Conservation (phyloP, 345 rosid species). For the Corchorus capsularis region DNA sequence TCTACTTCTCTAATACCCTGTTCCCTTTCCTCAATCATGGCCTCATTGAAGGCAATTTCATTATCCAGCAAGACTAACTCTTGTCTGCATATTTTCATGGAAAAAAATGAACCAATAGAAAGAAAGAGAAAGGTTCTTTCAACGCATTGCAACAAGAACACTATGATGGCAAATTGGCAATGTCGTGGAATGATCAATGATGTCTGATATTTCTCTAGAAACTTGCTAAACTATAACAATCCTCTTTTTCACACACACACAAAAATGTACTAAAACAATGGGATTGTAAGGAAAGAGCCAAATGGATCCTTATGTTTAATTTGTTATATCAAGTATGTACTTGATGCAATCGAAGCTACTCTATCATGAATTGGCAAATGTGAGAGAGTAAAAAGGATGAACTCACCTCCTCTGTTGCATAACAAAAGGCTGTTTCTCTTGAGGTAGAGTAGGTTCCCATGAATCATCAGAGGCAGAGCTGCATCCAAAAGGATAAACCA, state of each 20-base stretch:
- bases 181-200: neutral
- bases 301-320: neutral
- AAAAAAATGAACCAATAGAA: neutral
- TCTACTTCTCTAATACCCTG: slow-evolving; percentile 62
- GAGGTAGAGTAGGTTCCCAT: slow-evolving; percentile 27
- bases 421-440: slow-evolving; percentile 50
- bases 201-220: neutral
- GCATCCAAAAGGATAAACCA: slow-evolving; percentile 19
- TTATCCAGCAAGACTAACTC: slow-evolving; percentile 56
- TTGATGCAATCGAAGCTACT: neutral
- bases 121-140: neutral
- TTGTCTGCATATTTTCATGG: slow-evolving; percentile 40
- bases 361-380: neutral
- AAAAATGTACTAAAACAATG: slow-evolving; percentile 10
- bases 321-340: neutral
- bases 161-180: neutral
- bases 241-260: neutral
- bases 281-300: neutral
- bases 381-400: neutral
- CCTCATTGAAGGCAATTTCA: slow-evolving; percentile 70
- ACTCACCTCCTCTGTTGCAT: slow-evolving; percentile 49
- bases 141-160: slow-evolving; percentile 17
- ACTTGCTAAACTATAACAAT: neutral
- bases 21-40: slow-evolving; percentile 70
- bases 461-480: slow-evolving; percentile 44